Conservation (phyloP, 768 basidiomycete genomes). For the Lentinula sp. region DNA sequence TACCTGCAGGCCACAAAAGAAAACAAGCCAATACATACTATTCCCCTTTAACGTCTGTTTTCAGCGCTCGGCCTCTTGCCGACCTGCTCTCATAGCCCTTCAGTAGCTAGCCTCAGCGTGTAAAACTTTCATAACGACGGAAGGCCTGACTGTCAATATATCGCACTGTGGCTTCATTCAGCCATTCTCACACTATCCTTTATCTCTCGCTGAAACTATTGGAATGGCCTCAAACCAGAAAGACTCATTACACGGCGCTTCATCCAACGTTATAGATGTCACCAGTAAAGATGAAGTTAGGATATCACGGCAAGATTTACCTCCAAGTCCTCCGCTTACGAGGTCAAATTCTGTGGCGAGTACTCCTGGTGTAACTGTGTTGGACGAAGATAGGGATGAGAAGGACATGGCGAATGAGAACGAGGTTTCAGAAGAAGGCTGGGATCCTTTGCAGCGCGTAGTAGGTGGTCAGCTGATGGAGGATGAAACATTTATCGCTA, state of each 20-base stretch:
- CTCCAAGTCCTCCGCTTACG: conserved; percentile 25
- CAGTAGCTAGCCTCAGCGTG: too few species aligned
- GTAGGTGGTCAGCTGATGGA: background rate
- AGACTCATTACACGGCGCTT: background rate
- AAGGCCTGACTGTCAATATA: too few species aligned
- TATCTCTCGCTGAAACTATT: background rate
- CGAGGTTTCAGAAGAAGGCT: background rate
- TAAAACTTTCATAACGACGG: too few species aligned
- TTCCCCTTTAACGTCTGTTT: too few species aligned
- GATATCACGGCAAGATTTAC: conserved; percentile 17
- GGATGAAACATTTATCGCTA: conserved; percentile 4
- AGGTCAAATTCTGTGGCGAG: conserved; percentile 16
- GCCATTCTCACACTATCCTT: too few species aligned
- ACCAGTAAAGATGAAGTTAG: conserved; percentile 11
- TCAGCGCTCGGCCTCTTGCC: too few species aligned
- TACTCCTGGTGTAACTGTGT: background rate
- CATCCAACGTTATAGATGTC: background rate
- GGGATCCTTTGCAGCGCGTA: conserved; percentile 17
- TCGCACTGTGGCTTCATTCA: too few species aligned
- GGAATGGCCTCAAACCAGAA: background rate
- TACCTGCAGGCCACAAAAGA: too few species aligned
- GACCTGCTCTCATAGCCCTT: too few species aligned
- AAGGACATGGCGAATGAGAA: conserved; percentile 14
- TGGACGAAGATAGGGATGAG: conserved; percentile 2
- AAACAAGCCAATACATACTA: too few species aligned